These are phyloP conservation scores for Coniochaeta sp. DNA, from an alignment of 2,329 filamentous ascomycete species.

Conservation along the genomic window DNA sequence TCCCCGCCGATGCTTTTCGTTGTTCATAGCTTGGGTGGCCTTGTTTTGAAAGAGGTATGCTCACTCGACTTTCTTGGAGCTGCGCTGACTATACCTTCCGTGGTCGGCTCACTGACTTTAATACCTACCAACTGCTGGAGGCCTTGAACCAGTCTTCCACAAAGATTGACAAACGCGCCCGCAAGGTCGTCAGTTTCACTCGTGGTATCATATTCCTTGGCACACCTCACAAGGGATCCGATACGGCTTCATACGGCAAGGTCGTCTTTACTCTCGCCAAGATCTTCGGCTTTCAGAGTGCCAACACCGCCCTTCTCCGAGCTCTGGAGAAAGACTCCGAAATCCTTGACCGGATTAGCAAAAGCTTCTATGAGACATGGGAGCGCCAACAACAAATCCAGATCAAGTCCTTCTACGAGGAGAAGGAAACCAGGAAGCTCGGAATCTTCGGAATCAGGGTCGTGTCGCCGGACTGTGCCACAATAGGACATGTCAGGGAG, in stretches of 20 bases:
- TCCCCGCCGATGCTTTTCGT: neutral
- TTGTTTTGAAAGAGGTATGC: conserved; percentile 1
- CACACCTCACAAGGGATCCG: neutral
- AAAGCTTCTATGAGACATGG: neutral
- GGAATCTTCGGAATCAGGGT: neutral
- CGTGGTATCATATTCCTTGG: neutral
- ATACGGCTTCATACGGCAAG: neutral
- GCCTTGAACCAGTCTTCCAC: neutral
- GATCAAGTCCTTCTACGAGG: neutral
- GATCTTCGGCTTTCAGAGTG: neutral
- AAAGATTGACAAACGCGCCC: neutral
- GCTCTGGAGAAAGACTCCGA: conserved; percentile 2
- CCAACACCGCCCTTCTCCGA: neutral
- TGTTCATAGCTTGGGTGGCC: neutral
- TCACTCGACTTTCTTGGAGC: too few relatives aligned
- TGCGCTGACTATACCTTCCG: too few relatives aligned
- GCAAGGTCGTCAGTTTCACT: neutral
- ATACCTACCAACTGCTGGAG: neutral
- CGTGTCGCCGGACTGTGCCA: neutral
- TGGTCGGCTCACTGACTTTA: too few relatives aligned
- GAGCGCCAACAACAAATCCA: neutral
- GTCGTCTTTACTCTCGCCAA: neutral
- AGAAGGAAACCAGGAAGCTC: neutral
- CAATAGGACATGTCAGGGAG: neutral
- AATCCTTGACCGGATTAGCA: neutral